Percentiles rank a stretch among this genome's conserved stretches.
Evolutionary conservation across 345 rosid species (phyloP).

Genomic region (Sapria himalayana): DNA sequence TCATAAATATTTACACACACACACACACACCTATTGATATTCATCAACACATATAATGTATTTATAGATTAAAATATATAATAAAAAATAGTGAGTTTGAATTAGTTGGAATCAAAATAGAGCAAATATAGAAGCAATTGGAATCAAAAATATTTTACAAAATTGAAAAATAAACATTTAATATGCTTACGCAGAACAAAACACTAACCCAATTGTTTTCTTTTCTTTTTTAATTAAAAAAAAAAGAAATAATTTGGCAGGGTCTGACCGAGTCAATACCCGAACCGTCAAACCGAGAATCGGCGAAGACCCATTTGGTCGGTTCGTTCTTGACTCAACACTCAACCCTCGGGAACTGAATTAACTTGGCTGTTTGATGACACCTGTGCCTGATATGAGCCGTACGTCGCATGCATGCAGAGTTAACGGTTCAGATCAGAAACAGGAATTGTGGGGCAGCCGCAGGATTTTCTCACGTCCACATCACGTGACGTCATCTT

Average conservation of each 20-base stretch:
- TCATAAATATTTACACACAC: no score
- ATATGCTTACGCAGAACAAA: neutral
- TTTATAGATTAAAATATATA: neutral
- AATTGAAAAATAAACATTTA: neutral
- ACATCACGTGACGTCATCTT: conserved; percentile 17
- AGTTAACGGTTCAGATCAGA: no score
- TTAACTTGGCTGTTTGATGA: no score
- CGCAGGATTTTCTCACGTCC: neutral
- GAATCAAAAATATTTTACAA: neutral
- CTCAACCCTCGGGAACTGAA: conserved; percentile 14
- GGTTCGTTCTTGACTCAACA: conserved; percentile 99
- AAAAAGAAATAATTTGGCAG: conserved; percentile 9
- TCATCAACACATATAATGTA: no score
- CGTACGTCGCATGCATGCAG: no score
- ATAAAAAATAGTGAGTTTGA: neutral
- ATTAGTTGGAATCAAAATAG: neutral
- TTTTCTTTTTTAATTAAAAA: neutral
- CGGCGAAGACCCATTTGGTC: conserved; percentile 15
- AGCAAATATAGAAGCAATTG: neutral
- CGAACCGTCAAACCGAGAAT: conserved; percentile 59
- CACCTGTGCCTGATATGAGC: no score
- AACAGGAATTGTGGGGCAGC: no score
- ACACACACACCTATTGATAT: no score
- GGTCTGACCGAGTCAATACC: conserved; percentile 97
- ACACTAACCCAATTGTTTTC: neutral